A percentile compares a stretch with the other conserved stretches of the same genome.
Conservation (phyloP, 495 filamentous ascomycete species). For the Trichodelitschia bisporula region DNA sequence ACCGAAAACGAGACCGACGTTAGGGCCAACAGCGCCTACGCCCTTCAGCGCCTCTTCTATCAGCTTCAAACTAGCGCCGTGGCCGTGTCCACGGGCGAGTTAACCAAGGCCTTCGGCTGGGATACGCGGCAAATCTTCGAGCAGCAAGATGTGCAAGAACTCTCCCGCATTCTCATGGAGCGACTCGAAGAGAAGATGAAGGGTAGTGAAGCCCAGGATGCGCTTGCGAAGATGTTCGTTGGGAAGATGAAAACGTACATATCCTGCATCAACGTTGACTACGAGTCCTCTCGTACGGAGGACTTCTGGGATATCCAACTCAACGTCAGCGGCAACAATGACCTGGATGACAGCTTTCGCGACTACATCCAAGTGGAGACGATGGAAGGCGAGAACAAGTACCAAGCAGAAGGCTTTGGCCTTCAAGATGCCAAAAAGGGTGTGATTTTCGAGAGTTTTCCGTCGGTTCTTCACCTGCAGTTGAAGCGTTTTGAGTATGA, state of each 20-base stretch:
- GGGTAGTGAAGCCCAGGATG: constrained; percentile 82
- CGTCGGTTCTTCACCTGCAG: constrained; percentile 83
- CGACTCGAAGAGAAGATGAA: constrained; percentile 94
- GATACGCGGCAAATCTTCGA: constrained; percentile 95
- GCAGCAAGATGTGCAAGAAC: constrained; percentile 95
- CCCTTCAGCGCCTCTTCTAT: constrained; percentile 83
- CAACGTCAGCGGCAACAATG: constrained; percentile 84
- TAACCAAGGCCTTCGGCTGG: constrained; percentile 94
- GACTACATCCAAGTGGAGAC: constrained; percentile 94
- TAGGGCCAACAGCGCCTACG: constrained; percentile 71
- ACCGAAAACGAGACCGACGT: constrained; percentile 53
- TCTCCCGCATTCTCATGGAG: constrained; percentile 92
- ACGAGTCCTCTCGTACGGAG: constrained; percentile 80
- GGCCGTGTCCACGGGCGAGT: constrained; percentile 73
- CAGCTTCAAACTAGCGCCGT: constrained; percentile 60
- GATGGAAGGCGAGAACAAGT: constrained; percentile 95
- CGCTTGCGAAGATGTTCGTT: constrained; percentile 70
- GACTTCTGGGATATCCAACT: constrained; percentile 99
- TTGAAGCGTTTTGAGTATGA: constrained; percentile 98
- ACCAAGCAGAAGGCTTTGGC: constrained; percentile 73
- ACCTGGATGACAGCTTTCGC: constrained; percentile 77
- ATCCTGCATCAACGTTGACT: constrained; percentile 93
- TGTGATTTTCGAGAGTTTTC: constrained; percentile 90
- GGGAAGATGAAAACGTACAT: constrained; percentile 97
- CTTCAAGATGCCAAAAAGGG: constrained; percentile 94